These are phyloP conservation scores for Styphnolobium japonicum DNA, from an alignment of 306 rosid species.

Conservation along the genomic window DNA sequence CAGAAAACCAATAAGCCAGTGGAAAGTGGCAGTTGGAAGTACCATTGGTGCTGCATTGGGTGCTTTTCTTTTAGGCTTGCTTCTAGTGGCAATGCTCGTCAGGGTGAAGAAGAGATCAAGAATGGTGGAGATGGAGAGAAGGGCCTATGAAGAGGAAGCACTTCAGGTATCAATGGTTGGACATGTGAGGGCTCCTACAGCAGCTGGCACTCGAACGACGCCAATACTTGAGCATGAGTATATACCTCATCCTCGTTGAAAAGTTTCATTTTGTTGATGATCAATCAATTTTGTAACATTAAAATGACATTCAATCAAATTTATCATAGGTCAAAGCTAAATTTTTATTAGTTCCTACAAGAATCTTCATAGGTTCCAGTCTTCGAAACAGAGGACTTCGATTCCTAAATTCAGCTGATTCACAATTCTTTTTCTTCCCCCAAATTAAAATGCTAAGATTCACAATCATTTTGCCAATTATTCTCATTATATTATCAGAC, in stretches of 20 bases:
- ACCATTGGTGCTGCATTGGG: slow-evolving; percentile 81
- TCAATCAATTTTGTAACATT: slow-evolving; percentile 49
- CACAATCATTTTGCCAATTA: background rate
- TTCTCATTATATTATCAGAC: background rate
- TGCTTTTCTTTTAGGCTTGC: slow-evolving; percentile 73
- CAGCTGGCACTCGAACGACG: slow-evolving; percentile 60
- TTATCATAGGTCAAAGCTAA: background rate
- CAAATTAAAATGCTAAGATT: background rate
- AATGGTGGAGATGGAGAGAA: slow-evolving; percentile 82
- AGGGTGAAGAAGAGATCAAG: slow-evolving; percentile 88
- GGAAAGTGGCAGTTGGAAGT: slow-evolving; percentile 87
- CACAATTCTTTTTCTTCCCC: slow-evolving; percentile 4
- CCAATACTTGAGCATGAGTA: slow-evolving; percentile 64
- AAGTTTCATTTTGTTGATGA: background rate
- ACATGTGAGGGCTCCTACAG: slow-evolving; percentile 88
- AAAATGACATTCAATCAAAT: slow-evolving; percentile 25
- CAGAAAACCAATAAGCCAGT: slow-evolving; percentile 55
- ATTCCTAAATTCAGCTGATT: background rate
- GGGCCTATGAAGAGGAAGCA: slow-evolving; percentile 94
- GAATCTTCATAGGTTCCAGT: background rate
- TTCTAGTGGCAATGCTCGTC: slow-evolving; percentile 89
- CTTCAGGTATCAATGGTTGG: slow-evolving; percentile 98
- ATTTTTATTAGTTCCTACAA: slow-evolving; percentile 9
- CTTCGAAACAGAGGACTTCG: background rate
- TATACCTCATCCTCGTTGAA: slow-evolving; percentile 53